phyloP scores from a whole-genome alignment of 768 basidiomycete species.

The Boletus edulis region DNA sequence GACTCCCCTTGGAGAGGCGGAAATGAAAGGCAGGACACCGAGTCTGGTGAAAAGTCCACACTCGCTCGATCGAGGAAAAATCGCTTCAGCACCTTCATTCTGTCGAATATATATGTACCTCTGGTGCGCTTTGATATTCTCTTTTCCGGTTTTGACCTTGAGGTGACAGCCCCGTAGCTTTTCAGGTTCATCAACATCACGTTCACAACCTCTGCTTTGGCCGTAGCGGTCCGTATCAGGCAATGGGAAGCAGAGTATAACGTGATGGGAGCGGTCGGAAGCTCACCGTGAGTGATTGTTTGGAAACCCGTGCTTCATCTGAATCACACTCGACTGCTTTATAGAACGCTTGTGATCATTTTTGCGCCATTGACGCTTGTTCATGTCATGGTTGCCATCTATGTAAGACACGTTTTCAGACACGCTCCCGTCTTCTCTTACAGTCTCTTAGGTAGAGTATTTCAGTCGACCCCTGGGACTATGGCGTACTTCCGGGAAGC shows the following conservation, averaged over 20 bases:
- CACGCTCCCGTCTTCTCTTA: conserved; percentile 17
- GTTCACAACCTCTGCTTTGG: conserved; percentile 77
- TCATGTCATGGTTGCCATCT: conserved; percentile 84
- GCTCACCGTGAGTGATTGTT: conserved; percentile 63
- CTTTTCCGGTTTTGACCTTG: neutral
- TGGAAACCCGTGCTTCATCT: neutral
- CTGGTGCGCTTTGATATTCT: conserved; percentile 46
- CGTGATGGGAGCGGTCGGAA: conserved; percentile 72
- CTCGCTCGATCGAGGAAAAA: conserved; percentile 40
- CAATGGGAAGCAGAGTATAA: conserved; percentile 46
- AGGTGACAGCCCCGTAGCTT: conserved; percentile 45
- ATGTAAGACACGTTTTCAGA: conserved; percentile 48
- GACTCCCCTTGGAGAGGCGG: conserved; percentile 54
- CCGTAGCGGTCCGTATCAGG: conserved; percentile 75
- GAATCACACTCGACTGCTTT: neutral
- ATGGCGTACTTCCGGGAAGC: conserved; percentile 85
- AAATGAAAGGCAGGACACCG: conserved; percentile 20
- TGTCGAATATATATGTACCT: conserved; percentile 76
- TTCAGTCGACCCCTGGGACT: conserved; percentile 90
- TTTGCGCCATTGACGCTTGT: conserved; percentile 80
- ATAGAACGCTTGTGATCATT: conserved; percentile 77
- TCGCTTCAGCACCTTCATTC: conserved; percentile 60
- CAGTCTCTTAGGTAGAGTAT: conserved; percentile 71
- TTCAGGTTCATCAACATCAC: conserved; percentile 84
- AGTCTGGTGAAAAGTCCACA: conserved; percentile 29